phyloP scores from a whole-genome alignment of 495 filamentous ascomycete species.

The Penicillium odoratum region DNA sequence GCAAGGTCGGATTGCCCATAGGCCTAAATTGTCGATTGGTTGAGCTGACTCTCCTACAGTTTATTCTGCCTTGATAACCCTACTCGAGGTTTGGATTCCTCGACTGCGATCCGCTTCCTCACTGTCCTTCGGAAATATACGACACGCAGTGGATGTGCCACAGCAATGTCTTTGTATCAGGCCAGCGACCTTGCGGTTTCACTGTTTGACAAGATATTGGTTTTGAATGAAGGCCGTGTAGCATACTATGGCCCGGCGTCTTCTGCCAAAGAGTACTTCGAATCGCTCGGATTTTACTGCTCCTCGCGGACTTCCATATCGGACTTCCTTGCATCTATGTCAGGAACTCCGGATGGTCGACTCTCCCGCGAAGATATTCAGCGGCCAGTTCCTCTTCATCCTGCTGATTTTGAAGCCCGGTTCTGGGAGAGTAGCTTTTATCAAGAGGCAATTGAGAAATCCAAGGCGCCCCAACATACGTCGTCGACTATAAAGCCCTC shows the following conservation, averaged over 20 bases:
- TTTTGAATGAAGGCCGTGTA: slow-evolving; percentile 54
- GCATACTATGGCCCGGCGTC: slow-evolving; percentile 52
- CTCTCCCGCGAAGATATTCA: slow-evolving; percentile 43
- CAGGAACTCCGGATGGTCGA: slow-evolving; percentile 54
- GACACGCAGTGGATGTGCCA: slow-evolving; percentile 20
- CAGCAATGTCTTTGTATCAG: slow-evolving; percentile 45
- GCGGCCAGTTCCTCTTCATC: slow-evolving; percentile 28
- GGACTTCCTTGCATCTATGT: slow-evolving; percentile 63
- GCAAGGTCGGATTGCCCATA: background rate
- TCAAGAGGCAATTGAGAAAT: background rate
- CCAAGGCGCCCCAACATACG: background rate
- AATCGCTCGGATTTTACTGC: slow-evolving; percentile 56
- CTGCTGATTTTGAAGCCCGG: slow-evolving; percentile 15
- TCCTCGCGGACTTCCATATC: slow-evolving; percentile 60
- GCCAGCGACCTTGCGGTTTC: slow-evolving; percentile 53
- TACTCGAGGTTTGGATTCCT: slow-evolving; percentile 51
- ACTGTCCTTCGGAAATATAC: slow-evolving; percentile 28
- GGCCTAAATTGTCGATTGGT: background rate
- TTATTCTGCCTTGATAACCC: slow-evolving; percentile 22
- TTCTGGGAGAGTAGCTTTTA: background rate
- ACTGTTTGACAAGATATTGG: slow-evolving; percentile 54
- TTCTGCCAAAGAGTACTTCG: slow-evolving; percentile 58
- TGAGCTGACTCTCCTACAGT: background rate
- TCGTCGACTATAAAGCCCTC: background rate
- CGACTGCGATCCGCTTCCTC: slow-evolving; percentile 43